Conservation (phyloP, 495 filamentous ascomycete genomes). For the Penicillium parvum region DNA sequence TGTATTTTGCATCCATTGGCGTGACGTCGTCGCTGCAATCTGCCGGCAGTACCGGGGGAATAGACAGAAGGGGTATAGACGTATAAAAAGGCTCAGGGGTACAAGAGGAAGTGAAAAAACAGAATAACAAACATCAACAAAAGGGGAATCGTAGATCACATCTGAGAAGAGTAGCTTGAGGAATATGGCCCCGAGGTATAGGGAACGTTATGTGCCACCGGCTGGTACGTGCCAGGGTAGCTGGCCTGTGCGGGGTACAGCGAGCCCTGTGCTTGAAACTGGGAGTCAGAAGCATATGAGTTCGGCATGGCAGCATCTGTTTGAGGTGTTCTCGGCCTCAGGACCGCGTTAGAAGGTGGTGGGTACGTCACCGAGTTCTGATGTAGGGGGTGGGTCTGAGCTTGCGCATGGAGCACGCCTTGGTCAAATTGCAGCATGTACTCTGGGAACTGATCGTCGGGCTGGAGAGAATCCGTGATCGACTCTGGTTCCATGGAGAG, state of each 20-base stretch:
- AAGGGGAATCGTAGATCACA: conserved; percentile 16
- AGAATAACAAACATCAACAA: not conserved
- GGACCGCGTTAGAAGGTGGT: conserved; percentile 33
- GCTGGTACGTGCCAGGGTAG: conserved; percentile 17
- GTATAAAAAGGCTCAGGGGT: conserved; percentile 12
- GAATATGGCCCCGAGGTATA: conserved; percentile 14
- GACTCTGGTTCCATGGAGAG: conserved; percentile 31
- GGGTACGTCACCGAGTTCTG: conserved; percentile 38
- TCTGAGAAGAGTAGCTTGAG: conserved; percentile 20
- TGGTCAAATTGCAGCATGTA: conserved; percentile 16
- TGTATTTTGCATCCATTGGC: conserved; percentile 7
- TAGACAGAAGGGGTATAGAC: conserved; percentile 13
- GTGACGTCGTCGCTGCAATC: conserved; percentile 12
- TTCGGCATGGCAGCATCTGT: conserved; percentile 21
- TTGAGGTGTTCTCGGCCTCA: conserved; percentile 19
- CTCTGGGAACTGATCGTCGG: conserved; percentile 13
- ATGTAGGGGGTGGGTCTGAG: conserved; percentile 28
- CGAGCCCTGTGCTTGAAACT: conserved; percentile 11
- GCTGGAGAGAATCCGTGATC: conserved; percentile 12
- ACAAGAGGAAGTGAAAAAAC: conserved; percentile 3
- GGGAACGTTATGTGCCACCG: conserved; percentile 12
- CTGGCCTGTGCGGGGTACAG: conserved; percentile 14
- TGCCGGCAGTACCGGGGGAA: conserved; percentile 7
- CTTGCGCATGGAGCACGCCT: conserved; percentile 12
- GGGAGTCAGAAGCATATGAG: conserved; percentile 19